phyloP scores from a whole-genome alignment of 2,329 filamentous ascomycete genomes.

The Thielaviopsis euricoi region DNA sequence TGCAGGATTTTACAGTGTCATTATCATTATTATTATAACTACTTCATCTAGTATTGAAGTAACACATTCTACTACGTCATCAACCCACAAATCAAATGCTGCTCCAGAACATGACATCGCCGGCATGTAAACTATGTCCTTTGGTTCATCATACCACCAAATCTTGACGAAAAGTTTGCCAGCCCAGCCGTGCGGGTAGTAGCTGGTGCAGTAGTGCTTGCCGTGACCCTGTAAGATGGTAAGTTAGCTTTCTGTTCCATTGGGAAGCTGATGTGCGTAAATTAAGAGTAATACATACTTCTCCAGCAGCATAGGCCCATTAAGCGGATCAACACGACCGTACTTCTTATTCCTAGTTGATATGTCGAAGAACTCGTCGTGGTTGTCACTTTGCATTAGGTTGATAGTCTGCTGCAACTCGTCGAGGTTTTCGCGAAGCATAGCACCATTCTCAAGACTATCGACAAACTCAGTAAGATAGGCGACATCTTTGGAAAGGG shows the following conservation, averaged over 20 bases:
- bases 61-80: background rate
- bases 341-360: slow-evolving; percentile 84
- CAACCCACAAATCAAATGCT: background rate
- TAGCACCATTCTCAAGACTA: slow-evolving; percentile 66
- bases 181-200: slow-evolving; percentile 46
- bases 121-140: slow-evolving; percentile 3
- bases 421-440: slow-evolving; percentile 75
- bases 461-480: slow-evolving; percentile 79
- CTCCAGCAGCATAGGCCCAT: slow-evolving; percentile 77
- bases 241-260: slow-evolving; percentile 15
- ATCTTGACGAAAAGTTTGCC: slow-evolving; percentile 57
- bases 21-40: background rate
- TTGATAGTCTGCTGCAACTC: slow-evolving; percentile 87
- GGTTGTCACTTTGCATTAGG: slow-evolving; percentile 72
- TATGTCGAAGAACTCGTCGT: slow-evolving; percentile 95
- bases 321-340: slow-evolving; percentile 77
- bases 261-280: background rate
- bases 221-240: slow-evolving; percentile 37
- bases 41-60: background rate
- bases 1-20: background rate
- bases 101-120: background rate
- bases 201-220: slow-evolving; percentile 34
- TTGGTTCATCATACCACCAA: slow-evolving; percentile 30
- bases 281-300: slow-evolving; percentile 43
- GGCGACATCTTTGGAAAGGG: slow-evolving; percentile 66